Conservation (phyloP, 129 eudicot species). For the Scalesia atractyloides region DNA sequence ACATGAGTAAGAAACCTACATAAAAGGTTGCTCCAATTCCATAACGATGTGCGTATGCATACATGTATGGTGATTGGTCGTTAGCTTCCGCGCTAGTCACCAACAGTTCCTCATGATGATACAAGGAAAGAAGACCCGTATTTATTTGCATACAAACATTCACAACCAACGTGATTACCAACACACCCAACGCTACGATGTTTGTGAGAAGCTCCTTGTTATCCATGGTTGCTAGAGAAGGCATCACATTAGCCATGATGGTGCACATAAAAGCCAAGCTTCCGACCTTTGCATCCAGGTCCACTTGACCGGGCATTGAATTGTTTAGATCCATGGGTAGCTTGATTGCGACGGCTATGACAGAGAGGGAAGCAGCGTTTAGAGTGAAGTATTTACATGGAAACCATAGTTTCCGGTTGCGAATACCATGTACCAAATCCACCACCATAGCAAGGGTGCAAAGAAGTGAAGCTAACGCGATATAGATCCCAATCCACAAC, state of each 20-base stretch:
- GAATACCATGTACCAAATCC: constrained; percentile 1
- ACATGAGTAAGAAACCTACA: not conserved
- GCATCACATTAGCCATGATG: not conserved
- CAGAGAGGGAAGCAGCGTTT: not conserved
- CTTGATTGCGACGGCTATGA: not conserved
- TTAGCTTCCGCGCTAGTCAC: not conserved
- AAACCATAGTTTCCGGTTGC: not conserved
- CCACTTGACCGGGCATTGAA: not conserved
- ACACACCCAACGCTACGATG: not conserved
- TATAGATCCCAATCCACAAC: not conserved
- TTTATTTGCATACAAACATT: not conserved
- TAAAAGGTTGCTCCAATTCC: not conserved
- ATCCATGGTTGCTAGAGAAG: constrained; percentile 8
- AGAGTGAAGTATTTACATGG: constrained; percentile 2
- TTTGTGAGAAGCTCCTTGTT: not conserved
- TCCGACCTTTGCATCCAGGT: not conserved
- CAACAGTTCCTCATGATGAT: not conserved
- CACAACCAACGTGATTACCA: constrained; percentile 3
- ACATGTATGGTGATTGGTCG: not conserved
- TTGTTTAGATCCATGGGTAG: not conserved
- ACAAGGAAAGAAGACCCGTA: not conserved
- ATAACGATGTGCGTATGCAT: not conserved
- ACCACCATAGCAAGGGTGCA: constrained; percentile 4
- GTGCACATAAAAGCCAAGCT: constrained; percentile 3
- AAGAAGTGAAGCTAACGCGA: not conserved